Evolutionary conservation across 371 early-diverging fungal species (phyloP).

Genomic region (Coemansia sp.): DNA sequence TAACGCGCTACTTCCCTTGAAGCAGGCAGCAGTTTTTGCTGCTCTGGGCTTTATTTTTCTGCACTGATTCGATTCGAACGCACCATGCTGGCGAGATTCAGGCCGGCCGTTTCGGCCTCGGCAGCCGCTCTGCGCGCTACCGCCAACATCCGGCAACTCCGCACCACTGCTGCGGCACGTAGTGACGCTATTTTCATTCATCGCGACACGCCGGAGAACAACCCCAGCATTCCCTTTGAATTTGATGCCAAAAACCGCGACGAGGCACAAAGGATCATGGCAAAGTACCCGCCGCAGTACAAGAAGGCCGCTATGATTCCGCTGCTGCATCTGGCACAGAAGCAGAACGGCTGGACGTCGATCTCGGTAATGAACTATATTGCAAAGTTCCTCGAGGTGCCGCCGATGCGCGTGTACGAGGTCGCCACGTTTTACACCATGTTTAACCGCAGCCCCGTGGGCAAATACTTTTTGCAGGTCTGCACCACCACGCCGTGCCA

Average conservation of each 20-base stretch:
- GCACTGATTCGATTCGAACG: neutral
- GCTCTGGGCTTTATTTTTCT: neutral
- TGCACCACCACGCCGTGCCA: constrained; percentile 98
- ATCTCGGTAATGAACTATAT: constrained; percentile 97
- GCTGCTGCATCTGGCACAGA: constrained; percentile 92
- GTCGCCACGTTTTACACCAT: constrained; percentile 99
- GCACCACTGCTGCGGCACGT: constrained; percentile 17
- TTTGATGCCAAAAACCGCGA: constrained; percentile 78
- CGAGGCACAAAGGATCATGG: constrained; percentile 83
- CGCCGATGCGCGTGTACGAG: constrained; percentile 99
- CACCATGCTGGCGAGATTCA: constrained; percentile 31
- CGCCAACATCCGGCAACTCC: constrained; percentile 11
- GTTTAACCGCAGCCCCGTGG: constrained; percentile 98
- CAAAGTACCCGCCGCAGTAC: constrained; percentile 96
- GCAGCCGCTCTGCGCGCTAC: neutral
- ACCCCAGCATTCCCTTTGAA: constrained; percentile 81
- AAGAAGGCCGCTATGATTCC: constrained; percentile 98
- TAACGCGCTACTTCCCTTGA: neutral
- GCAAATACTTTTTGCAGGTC: constrained; percentile 96
- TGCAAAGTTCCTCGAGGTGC: constrained; percentile 89
- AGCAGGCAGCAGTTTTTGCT: too few species aligned
- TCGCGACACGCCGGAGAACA: constrained; percentile 91
- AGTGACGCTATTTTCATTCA: constrained; percentile 58
- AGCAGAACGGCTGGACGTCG: constrained; percentile 91
- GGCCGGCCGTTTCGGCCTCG: constrained; percentile 3